Evolutionary conservation across 257 asterid genomes (phyloP).

Genomic region (Striga asiatica): DNA sequence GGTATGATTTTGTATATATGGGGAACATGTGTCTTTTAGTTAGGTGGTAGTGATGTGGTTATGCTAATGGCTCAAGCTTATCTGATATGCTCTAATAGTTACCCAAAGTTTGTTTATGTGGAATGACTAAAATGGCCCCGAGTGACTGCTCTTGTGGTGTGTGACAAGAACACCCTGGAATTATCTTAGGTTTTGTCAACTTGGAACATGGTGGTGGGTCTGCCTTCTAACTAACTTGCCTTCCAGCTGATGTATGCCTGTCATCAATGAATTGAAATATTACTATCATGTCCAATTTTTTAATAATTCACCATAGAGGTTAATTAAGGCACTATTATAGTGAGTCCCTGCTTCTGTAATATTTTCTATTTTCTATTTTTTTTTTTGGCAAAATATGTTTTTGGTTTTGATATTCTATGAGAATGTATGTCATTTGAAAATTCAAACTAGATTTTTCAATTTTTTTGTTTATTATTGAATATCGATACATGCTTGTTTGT

Average conservation of each 20-base stretch:
- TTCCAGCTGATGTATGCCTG: slow-evolving; percentile 17
- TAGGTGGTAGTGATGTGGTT: slow-evolving; percentile 31
- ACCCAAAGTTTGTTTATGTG: slow-evolving; percentile 13
- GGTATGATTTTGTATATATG: slow-evolving; percentile 4
- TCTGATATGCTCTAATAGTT: slow-evolving; percentile 15
- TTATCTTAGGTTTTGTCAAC: slow-evolving; percentile 25
- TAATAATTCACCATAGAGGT: too few relatives aligned
- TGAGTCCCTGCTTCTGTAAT: too few relatives aligned
- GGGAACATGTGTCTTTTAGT: slow-evolving; percentile 15
- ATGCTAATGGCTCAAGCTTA: slow-evolving; percentile 22
- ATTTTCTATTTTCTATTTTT: slow-evolving; percentile 9
- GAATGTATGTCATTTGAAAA: neutral
- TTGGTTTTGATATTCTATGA: too few relatives aligned
- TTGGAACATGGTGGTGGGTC: slow-evolving; percentile 37
- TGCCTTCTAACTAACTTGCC: slow-evolving; percentile 26
- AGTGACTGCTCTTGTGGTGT: slow-evolving; percentile 20
- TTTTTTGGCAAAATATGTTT: neutral
- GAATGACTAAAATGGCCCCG: slow-evolving; percentile 28
- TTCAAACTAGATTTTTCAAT: neutral
- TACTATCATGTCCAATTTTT: too few relatives aligned
- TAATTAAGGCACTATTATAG: too few relatives aligned
- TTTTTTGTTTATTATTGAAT: neutral
- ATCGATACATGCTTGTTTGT: slow-evolving; percentile 8
- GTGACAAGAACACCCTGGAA: slow-evolving; percentile 30
- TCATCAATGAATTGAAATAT: neutral